Base-by-base conservation (phyloP, 106 monocot genomes). In the Xerophyta viscosa region DNA sequence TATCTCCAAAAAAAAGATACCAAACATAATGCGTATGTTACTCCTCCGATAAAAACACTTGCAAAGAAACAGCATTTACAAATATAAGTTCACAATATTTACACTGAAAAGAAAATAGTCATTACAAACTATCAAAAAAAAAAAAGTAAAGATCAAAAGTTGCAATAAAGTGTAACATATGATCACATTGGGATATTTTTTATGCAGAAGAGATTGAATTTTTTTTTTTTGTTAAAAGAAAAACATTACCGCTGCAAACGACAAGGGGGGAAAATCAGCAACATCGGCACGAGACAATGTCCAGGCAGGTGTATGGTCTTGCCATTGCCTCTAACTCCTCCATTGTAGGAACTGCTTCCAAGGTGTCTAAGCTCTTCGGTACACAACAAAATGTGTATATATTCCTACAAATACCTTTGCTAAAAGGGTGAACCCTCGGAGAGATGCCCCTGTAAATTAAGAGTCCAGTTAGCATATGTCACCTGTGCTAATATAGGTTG, bases 321-420 rank as follows among this genome's bases (percentile, higher is more conserved):
- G 73, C 71, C 62, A 57, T 79, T 10, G 62, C 82, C 69, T 90
- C 59, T 15, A 90, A 43, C 37, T 90, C 98, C 43, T 86, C 86
- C 23, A 57, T 29, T 3, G 65, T 55, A 23, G 98, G 86, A 36
- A 86, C 73, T 19, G 76, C 62, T 82, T 99, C 98, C 53, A 90
- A 15, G 25, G 28, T 19, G 41, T 70, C 62, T 11, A 39, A 45
- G 26, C 61, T 57, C 10, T 66, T 60, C 6, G 48, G 47, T 2
- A 90, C 73, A 44, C 68, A 79, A 64, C 89, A 99, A 50, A 90
- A 86, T 24, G 19, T 25, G 42, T 68, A 64, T 20, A 98, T 19
- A 44, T 98, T 90, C 52, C 54, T 42, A 31, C 79, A 80, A 21
- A 80, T 58, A 18, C 98, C 98, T 75, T 66, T 78, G 29, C 82